Conservation (phyloP, 257 asterid genomes). For the Phtheirospermum japonicum region DNA sequence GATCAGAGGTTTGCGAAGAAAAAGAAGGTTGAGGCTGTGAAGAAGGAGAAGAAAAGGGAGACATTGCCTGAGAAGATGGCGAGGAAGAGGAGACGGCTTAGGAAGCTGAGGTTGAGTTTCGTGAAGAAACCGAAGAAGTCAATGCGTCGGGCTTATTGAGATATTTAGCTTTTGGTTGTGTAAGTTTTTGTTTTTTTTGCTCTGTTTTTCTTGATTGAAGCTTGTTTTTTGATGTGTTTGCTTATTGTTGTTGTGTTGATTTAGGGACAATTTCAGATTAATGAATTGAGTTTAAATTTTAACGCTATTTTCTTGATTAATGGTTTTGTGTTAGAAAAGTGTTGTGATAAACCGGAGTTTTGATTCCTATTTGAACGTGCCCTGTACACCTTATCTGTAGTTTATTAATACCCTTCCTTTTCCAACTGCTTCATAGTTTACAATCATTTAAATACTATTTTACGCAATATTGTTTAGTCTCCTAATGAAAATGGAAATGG, state of each 20-base stretch:
- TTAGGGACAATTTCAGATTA: conserved; percentile 21
- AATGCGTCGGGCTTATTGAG: conserved; percentile 54
- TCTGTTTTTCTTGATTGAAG: neutral
- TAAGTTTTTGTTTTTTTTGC: conserved; percentile 18
- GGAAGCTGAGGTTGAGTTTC: conserved; percentile 65
- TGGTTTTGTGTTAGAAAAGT: no score
- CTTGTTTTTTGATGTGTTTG: conserved; percentile 1
- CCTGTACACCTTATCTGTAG: no score
- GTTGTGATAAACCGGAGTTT: no score
- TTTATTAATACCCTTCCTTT: no score
- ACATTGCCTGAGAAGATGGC: conserved; percentile 98
- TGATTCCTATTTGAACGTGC: no score
- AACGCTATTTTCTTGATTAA: no score
- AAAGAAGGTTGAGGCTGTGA: conserved; percentile 55
- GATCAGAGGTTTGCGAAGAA: conserved; percentile 75
- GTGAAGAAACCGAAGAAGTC: conserved; percentile 84
- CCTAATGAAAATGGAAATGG: no score
- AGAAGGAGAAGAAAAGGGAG: conserved; percentile 84
- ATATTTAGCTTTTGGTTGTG: conserved; percentile 24
- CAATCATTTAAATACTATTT: no score
- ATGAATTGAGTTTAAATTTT: conserved; percentile 3
- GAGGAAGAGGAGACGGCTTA: conserved; percentile 74
- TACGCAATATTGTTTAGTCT: no score
- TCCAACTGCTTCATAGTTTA: no score
- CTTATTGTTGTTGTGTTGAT: conserved; percentile 2